Percentiles rank a stretch among this genome's conserved stretches.
Conservation (phyloP, 805 yeast species). For the Candida coleopterorum region DNA sequence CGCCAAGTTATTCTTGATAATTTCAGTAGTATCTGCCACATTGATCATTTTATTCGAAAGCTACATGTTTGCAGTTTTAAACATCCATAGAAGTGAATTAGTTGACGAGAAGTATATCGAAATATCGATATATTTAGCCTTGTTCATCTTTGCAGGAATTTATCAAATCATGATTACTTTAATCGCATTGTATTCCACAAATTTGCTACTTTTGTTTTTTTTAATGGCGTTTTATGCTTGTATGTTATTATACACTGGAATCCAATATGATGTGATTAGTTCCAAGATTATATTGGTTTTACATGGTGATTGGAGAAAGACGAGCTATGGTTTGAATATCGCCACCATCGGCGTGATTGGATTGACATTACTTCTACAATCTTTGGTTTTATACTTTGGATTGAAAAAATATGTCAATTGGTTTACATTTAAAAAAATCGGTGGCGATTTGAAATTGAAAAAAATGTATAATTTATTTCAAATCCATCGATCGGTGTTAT, state of each 20-base stretch:
- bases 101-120: constrained; percentile 19
- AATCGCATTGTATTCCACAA: constrained; percentile 35
- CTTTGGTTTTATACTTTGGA: constrained; percentile 22
- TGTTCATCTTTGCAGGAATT: constrained; percentile 44
- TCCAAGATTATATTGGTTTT: constrained; percentile 16
- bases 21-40: constrained; percentile 30
- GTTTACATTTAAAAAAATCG: constrained; percentile 45
- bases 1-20: constrained; percentile 17
- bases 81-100: constrained; percentile 21
- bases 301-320: constrained; percentile 21
- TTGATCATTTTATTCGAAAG: constrained; percentile 32
- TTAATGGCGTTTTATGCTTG: constrained; percentile 37
- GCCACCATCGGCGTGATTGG: constrained; percentile 41
- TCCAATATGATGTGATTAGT: constrained; percentile 40
- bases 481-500: constrained; percentile 27
- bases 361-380: constrained; percentile 27
- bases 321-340: constrained; percentile 35
- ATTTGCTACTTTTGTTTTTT: constrained; percentile 35
- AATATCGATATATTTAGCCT: constrained; percentile 39
- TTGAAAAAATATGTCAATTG: constrained; percentile 40
- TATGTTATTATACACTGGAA: constrained; percentile 43
- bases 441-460: constrained; percentile 40
- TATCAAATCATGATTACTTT: constrained; percentile 36
- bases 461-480: constrained; percentile 34
- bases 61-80: constrained; percentile 36